Base-by-base conservation (phyloP, 2,329 filamentous ascomycete genomes). In the Beauveria sp. region DNA sequence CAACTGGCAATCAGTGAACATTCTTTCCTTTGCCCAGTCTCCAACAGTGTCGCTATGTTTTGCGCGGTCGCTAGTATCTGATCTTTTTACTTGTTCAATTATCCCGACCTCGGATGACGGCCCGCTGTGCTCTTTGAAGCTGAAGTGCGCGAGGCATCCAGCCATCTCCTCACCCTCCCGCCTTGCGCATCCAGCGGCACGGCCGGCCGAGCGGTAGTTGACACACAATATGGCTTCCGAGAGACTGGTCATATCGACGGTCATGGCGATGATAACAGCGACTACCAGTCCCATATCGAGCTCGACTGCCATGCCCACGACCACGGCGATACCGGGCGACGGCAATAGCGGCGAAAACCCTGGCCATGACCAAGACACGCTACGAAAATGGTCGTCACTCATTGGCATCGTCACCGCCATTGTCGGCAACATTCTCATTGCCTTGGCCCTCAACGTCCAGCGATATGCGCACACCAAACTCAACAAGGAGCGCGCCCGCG, bases 391-490 rank as follows among this genome's bases (percentile, higher is more conserved):
- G 93, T 96, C 92, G 52, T 96, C 92, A 28, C 80, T 98, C 60
- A 98, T 99, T 71, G 95, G 95, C 68, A 97, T 99, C 70, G 76
- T 93, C 60, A 96, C 93, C 3, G 93, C 95, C 56, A 96, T 99
- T 69, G 83, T 89, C 57, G 95, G 95, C 61, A 99, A 99, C 70
- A 80, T 97, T 40, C 83, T 99, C 59, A 98, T 99, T 67, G 96
- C 93, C 1, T 87, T 99, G 65, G 95, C 95, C 14, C 84, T 99
- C 64, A 99, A 99, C 72, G 93, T 96, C 55, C 95, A 99, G 75
- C 87, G 95, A 66, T 98, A 98, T 73, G 93, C 95, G 40, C 95
- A 99, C 72, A 91, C 95, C 62, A 85, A 88, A 62, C 82, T 99
- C 64, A 86, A 91, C 65, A 83, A 87, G 67, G 87, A 93, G 72